Conservation (phyloP, 2,329 filamentous ascomycete species). For the Mycosphaerella arachidis region DNA sequence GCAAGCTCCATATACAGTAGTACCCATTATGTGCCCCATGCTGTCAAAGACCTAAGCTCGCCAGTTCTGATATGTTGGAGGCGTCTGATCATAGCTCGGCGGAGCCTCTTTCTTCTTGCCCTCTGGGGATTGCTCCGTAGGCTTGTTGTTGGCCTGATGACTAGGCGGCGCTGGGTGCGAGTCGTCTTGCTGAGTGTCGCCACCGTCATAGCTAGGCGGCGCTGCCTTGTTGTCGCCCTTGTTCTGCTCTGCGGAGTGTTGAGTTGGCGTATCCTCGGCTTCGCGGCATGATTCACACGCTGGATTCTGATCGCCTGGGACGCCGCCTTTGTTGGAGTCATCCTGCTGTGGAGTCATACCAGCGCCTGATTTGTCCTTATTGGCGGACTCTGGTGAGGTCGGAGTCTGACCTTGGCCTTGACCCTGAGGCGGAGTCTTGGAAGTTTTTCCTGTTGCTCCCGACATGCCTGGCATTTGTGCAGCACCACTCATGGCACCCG, state of each 20-base stretch:
- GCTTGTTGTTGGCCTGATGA: not conserved
- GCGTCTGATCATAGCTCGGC: not conserved
- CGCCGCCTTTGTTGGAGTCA: not conserved
- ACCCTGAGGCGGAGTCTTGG: not conserved
- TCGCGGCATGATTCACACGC: not conserved
- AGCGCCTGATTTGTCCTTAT: not conserved
- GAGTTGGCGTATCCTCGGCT: not conserved
- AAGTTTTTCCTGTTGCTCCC: not conserved
- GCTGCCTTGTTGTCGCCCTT: not conserved
- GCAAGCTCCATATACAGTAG: no score
- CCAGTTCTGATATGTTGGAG: not conserved
- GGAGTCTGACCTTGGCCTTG: not conserved
- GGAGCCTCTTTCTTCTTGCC: not conserved
- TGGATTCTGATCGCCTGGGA: not conserved
- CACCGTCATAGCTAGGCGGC: no score
- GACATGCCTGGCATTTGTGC: not conserved
- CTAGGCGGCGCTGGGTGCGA: not conserved
- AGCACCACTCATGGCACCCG: not conserved
- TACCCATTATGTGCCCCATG: no score
- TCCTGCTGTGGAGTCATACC: not conserved
- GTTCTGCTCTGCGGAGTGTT: not conserved
- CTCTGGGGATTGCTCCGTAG: not conserved
- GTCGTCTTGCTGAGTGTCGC: not conserved
- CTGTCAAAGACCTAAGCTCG: not conserved
- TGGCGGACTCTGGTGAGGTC: not conserved